These are phyloP conservation scores for Marasmius oreades DNA, from an alignment of 1,284 basidiomycete genomes.

Conservation along the genomic window DNA sequence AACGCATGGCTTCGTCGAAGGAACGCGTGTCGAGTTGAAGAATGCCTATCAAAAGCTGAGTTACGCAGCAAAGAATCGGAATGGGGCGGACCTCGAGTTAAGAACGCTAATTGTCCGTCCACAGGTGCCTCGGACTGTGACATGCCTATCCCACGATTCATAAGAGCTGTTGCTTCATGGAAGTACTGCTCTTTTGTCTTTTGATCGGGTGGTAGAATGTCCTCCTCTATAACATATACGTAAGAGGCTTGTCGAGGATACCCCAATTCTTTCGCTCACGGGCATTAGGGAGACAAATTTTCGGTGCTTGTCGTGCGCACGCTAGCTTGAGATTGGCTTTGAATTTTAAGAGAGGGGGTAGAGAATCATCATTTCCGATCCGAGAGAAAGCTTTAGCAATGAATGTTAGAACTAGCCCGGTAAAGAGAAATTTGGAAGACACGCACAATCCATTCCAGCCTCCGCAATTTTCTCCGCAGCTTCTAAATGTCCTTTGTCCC, in stretches of 20 bases:
- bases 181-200: constrained; percentile 70
- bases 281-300: constrained; percentile 66
- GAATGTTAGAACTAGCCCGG: constrained; percentile 8
- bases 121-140: constrained; percentile 48
- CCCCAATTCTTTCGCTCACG: constrained; percentile 45
- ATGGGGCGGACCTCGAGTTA: constrained; percentile 58
- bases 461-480: constrained; percentile 67
- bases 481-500: constrained; percentile 63
- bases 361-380: constrained; percentile 41
- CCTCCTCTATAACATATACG: constrained; percentile 51
- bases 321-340: constrained; percentile 82
- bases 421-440: background rate
- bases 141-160: constrained; percentile 65
- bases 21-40: constrained; percentile 78
- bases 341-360: constrained; percentile 72
- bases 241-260: constrained; percentile 2
- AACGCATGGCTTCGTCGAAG: constrained; percentile 74
- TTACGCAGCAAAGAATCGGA: constrained; percentile 13
- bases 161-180: constrained; percentile 62
- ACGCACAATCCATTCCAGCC: constrained; percentile 62
- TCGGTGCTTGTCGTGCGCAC: constrained; percentile 78
- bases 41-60: constrained; percentile 48
- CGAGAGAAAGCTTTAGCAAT: constrained; percentile 46
- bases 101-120: constrained; percentile 49
- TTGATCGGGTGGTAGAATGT: constrained; percentile 50